phyloP scores from a whole-genome alignment of 441 rosid species.

The Populus trichocarpa region DNA sequence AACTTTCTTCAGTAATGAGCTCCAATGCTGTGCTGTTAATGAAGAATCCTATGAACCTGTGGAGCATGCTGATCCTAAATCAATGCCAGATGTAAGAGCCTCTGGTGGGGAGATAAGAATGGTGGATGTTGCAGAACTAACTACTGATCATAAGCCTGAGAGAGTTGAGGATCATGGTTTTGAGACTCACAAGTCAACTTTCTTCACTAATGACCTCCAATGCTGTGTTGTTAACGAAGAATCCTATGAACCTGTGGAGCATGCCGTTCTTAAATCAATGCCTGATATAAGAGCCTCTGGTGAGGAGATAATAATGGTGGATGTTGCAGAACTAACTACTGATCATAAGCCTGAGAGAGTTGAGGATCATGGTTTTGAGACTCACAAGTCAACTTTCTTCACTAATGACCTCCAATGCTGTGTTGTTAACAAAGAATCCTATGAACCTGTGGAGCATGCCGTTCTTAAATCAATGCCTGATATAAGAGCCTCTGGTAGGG shows the following conservation, averaged over 20 bases:
- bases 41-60: conserved; percentile 24
- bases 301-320: conserved; percentile 31
- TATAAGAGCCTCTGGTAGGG: conserved; percentile 28
- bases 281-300: conserved; percentile 24
- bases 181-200: conserved; percentile 5
- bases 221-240: conserved; percentile 26
- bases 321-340: conserved; percentile 29
- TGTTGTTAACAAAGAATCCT: conserved; percentile 25
- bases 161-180: conserved; percentile 10
- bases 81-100: conserved; percentile 19
- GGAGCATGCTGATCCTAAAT: conserved; percentile 19
- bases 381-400: conserved; percentile 1
- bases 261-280: conserved; percentile 16
- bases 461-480: conserved; percentile 18
- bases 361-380: conserved; percentile 8
- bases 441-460: conserved; percentile 24
- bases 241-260: conserved; percentile 26
- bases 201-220: conserved; percentile 12
- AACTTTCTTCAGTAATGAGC: conserved; percentile 9
- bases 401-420: conserved; percentile 21
- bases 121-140: conserved; percentile 33
- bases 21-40: conserved; percentile 26
- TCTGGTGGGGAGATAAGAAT: conserved; percentile 32
- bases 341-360: conserved; percentile 2
- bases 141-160: conserved; percentile 1